Base-by-base conservation (phyloP, 2,329 filamentous ascomycete species). In the Huntiella moniliformis region DNA sequence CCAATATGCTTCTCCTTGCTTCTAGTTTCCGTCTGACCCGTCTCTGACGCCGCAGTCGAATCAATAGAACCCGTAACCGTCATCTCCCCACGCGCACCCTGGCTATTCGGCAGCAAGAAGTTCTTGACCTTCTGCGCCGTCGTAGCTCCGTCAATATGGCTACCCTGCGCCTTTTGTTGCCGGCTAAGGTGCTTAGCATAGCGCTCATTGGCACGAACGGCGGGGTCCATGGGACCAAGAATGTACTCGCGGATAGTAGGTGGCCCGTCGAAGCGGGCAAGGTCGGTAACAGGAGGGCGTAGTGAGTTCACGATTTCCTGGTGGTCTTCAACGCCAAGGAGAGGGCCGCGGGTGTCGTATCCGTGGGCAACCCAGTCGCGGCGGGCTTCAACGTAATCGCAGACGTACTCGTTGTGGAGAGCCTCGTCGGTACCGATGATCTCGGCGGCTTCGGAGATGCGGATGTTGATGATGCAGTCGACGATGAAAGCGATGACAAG, bases 301-400 rank as follows among this genome's bases (percentile, higher is more conserved):
- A 44, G 10, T 11, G 40, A 22, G 15, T 42, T 10, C n/a, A 42
- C n/a, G 12, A 42, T 42, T 13, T 16, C 6, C 31, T 42, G 40
- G 31, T 42, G 40, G 12, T 10, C n/a, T 4, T 28, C 28, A 11
- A 32, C 31, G 15, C 40, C 40, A 13, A 42, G 28, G 13, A 34
- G 40, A 11, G 40, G 40, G 11, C 31, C 28, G 5, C 15, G 12
- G 31, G 40, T 15, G 40, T 42, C 44, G 28, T 83, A 83, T 28
- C 81, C 87, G 83, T 83, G 91, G 49, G 83, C 83, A 35, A 91
- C 74, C 68, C 87, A 91, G 63, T 91, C 83, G 56, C 83, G 77
- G 57, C 83, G 79, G 49, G 88, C 82, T 70, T 91, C 83, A 53
- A 91, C 83, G 60, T 88, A 91, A 61, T 91, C 83, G 67, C 88